A percentile compares a stretch with the other conserved stretches of the same genome.
Conservation (phyloP, 768 basidiomycete genomes). For the Mycena polygramma region DNA sequence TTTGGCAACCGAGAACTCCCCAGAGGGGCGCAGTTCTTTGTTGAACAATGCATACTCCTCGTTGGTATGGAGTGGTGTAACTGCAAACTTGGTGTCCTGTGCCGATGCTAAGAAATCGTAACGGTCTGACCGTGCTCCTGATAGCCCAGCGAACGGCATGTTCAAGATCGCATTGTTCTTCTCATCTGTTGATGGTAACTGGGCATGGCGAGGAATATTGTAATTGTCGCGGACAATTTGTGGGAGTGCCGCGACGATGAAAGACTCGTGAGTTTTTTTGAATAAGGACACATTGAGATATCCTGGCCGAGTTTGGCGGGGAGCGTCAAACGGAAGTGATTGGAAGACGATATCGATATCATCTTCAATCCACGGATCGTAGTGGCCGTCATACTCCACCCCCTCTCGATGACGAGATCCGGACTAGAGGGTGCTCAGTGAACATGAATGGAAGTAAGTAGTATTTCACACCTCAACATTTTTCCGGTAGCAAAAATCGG, state of each 20-base stretch:
- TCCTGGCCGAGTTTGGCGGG: slow-evolving; percentile 5
- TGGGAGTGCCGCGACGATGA: slow-evolving; percentile 3
- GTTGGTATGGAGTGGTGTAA: slow-evolving; percentile 9
- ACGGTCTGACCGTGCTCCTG: not conserved
- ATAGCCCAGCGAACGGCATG: not conserved
- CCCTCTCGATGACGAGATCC: slow-evolving; percentile 13
- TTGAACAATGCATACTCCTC: slow-evolving; percentile 11
- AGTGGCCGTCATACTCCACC: slow-evolving; percentile 14
- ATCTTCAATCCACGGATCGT: too few species aligned
- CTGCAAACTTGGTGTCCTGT: slow-evolving; percentile 13
- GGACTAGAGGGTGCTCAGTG: not conserved
- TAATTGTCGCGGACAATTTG: not conserved
- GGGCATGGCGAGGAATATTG: not conserved
- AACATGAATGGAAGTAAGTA: not conserved
- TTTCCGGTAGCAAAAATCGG: slow-evolving; percentile 18
- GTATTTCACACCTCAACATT: slow-evolving; percentile 16
- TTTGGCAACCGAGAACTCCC: not conserved
- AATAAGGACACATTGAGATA: slow-evolving; percentile 20
- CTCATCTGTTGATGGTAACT: not conserved
- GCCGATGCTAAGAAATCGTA: not conserved
- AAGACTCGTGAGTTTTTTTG: slow-evolving; percentile 7
- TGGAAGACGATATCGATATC: slow-evolving; percentile 14
- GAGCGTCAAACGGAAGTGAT: slow-evolving; percentile 11
- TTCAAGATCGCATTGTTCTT: not conserved
- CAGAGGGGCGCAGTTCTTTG: not conserved